Base-by-base conservation (phyloP, 202 grass and related monocot species). In the Dendrocalamus latiflorus region DNA sequence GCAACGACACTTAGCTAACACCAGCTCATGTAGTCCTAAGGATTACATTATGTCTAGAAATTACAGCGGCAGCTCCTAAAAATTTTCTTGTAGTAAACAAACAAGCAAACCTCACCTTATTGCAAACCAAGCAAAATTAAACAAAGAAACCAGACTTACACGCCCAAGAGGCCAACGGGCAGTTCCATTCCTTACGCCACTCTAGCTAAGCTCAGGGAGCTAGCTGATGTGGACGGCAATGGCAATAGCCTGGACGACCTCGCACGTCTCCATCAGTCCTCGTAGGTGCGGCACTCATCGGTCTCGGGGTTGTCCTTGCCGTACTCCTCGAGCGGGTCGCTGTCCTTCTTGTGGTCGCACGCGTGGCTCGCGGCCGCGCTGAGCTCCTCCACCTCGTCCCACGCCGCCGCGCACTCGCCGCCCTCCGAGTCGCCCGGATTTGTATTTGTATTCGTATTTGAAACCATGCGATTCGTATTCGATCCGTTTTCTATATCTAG, bases 351-450 rank as follows among this genome's bases (percentile, higher is more conserved):
- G 85, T 75, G 89, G 66, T 98, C 96, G 50, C 96, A 83, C 12
- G 89, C 89, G 60, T 95, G 91, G 81, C 91, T 91, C 2, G 96
- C 96, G 9, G 96, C 87, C 38, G 93, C 89, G 81, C 86, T 92
- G 64, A 99, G 96, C 86, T 99, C 91, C 93, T 95, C 96, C 89
- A 99, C 96, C 79, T 99, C 93, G 65, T 99, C 96, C 96, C 96
- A 99, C 47, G 96, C 96, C n/a, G 96, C 96, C 33, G 21, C 89
- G 82, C 91, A 98, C 87, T 99, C 91, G 43, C 85, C 87, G 54
- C 83, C 80, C 61, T 26, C 82, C 13, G 91, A 76, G 75, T 95
- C 86, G 9, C 73, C 93, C 49, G 83, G n/a, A n/a, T n/a, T n/a
- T n/a, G n/a, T n/a, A n/a, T n/a, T n/a, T n/a, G n/a, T n/a, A n/a